Percentiles rank a stretch among this genome's conserved stretches.
phyloP scores from a whole-genome alignment of 164 flowering plant species.

The Vitis labrusca region DNA sequence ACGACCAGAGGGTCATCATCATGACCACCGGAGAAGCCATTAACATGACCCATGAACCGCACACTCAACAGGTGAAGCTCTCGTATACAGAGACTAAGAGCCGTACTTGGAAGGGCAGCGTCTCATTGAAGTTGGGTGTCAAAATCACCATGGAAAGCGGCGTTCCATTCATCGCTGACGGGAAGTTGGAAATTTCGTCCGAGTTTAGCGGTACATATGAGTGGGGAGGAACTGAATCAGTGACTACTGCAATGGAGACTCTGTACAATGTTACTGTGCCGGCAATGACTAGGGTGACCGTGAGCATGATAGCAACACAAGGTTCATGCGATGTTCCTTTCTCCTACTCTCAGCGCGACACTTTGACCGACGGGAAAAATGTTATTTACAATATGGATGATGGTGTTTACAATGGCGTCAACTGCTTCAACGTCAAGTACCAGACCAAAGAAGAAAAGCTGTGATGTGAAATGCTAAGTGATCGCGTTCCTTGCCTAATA shows the following conservation, averaged over 20 bases:
- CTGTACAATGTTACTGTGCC: slow-evolving; percentile 1
- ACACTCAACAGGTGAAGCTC: not conserved
- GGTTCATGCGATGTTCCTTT: slow-evolving; percentile 16
- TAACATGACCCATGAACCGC: not conserved
- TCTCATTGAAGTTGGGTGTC: not conserved
- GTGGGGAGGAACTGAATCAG: slow-evolving; percentile 4
- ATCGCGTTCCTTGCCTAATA: too few relatives aligned
- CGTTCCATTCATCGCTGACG: not conserved
- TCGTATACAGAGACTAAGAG: not conserved
- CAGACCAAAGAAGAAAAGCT: too few relatives aligned
- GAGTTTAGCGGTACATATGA: not conserved
- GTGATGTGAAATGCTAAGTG: too few relatives aligned
- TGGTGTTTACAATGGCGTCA: slow-evolving; percentile 14
- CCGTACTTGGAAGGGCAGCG: slow-evolving; percentile 4
- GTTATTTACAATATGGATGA: not conserved
- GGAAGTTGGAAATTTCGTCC: not conserved
- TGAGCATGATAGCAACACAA: not conserved
- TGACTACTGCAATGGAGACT: not conserved
- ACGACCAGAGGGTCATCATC: too few relatives aligned
- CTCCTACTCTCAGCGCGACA: slow-evolving; percentile 16
- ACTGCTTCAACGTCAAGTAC: slow-evolving; percentile 2
- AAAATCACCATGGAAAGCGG: not conserved
- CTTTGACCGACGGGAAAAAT: not conserved
- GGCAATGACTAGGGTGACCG: slow-evolving; percentile 7
- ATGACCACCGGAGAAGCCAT: not conserved